Base-by-base conservation (phyloP, 352 stramenopile species). In the Pythium angustatum region DNA sequence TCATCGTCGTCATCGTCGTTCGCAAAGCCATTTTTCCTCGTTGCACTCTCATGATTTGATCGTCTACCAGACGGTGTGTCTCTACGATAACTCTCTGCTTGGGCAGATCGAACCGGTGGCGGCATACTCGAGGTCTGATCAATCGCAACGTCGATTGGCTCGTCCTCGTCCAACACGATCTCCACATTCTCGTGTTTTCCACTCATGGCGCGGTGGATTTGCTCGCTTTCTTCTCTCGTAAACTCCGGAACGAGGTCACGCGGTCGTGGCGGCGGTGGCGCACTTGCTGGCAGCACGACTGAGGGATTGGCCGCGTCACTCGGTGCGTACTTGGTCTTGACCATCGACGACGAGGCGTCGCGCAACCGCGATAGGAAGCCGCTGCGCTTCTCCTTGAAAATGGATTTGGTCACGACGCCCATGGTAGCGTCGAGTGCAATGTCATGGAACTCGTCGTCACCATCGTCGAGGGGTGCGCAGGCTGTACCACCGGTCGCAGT, bases 381-480 rank as follows among this genome's bases (percentile, higher is more conserved):
- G 0, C 63, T 57, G 2, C 73, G 73, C 10, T 76, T 77, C 21
- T 82, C 68, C 41, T 86, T 88, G 73, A 82, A 89, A 21, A 88
- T 81, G 50, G 82, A 89, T 53, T 91, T 91, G 49, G 78, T 83
- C 19, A 91, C 80, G 27, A 91, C 43, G 17, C 72, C 59, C 34
- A 77, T 76, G 21, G 72, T 69, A 2, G 27, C 50, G 12, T 71
- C 66, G 9, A 65, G 59, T 43, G 24, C 45, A 49, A 85, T 61
- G 12, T 64, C 72, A 19, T 73, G 52, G 51, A 79, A 81, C 22
- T 68, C 59, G 19, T 79, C 71, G 10, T 71, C 61, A 0, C 72
- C 67, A 0, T 73, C 51, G 5, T 41, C 34, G 7, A 41, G n/a
- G n/a, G n/a, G n/a, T n/a, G n/a, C n/a, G n/a, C n/a, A n/a, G n/a